Evolutionary conservation across 1,284 basidiomycete species (phyloP).

Genomic region (Puccinia coronata): DNA sequence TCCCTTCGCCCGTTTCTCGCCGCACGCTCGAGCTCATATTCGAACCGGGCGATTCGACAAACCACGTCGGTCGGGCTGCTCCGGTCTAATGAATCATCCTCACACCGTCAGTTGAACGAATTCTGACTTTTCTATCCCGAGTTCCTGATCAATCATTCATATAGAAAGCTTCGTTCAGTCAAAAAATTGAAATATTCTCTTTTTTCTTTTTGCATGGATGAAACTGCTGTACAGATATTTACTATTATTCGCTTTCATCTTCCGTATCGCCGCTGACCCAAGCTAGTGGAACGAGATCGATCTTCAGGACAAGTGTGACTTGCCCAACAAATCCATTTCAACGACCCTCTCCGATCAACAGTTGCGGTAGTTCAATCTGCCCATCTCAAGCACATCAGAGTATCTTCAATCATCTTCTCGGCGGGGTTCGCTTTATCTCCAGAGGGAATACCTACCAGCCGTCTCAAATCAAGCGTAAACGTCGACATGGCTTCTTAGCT

Average conservation of each 20-base stretch:
- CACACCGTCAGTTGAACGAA: neutral
- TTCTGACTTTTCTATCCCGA: neutral
- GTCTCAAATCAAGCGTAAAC: conserved; percentile 80
- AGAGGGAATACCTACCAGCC: conserved; percentile 79
- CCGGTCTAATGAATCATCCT: neutral
- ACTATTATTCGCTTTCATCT: neutral
- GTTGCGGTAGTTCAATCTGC: neutral
- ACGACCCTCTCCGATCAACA: neutral
- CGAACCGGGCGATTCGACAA: neutral
- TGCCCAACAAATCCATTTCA: neutral
- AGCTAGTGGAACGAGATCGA: conserved; percentile 3
- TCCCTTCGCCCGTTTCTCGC: neutral
- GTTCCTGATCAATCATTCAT: neutral
- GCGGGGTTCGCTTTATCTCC: conserved; percentile 33
- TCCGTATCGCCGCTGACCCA: conserved; percentile 1
- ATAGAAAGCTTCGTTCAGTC: neutral
- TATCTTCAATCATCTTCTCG: neutral
- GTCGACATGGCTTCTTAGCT: conserved; percentile 81
- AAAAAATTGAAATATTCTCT: neutral
- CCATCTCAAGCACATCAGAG: neutral
- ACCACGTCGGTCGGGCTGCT: neutral
- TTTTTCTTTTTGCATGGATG: no score
- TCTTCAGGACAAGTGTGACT: neutral
- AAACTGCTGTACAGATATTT: neutral
- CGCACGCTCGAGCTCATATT: neutral